Evolutionary conservation across 371 early-diverging fungal species (phyloP).

Genomic region (Chytridium lagenaria): DNA sequence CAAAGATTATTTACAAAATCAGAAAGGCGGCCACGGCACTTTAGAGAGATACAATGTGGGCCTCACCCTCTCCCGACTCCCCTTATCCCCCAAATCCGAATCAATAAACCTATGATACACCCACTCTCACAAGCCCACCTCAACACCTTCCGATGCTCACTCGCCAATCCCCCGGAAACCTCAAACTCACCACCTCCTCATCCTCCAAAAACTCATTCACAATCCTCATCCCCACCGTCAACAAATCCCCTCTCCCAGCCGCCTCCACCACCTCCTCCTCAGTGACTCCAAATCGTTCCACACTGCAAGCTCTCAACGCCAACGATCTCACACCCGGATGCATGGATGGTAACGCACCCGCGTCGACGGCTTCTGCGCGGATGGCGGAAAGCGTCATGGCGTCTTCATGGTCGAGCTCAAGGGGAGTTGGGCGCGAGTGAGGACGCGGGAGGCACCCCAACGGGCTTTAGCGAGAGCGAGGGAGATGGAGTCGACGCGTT

Average conservation of each 20-base stretch:
- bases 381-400: conserved; percentile 1
- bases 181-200: neutral
- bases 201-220: neutral
- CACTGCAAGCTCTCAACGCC: neutral
- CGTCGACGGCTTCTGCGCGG: conserved; percentile 1
- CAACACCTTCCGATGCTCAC: neutral
- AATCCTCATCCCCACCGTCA: conserved; percentile 2
- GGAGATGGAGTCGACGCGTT: neutral
- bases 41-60: conserved; percentile 1
- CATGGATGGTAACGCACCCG: neutral
- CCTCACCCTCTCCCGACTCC: neutral
- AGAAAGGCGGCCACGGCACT: conserved; percentile 9
- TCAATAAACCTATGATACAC: conserved; percentile 6
- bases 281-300: neutral
- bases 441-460: neutral
- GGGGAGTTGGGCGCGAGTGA: neutral
- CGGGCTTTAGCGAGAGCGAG: neutral
- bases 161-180: neutral
- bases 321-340: neutral
- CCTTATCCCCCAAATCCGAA: neutral
- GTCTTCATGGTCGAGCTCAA: neutral
- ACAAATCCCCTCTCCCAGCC: neutral
- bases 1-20: too few relatives aligned
- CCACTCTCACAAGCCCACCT: conserved; percentile 9
- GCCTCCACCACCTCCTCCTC: neutral